Conservation (phyloP, 306 rosid species). For the Clitoria ternatea region DNA sequence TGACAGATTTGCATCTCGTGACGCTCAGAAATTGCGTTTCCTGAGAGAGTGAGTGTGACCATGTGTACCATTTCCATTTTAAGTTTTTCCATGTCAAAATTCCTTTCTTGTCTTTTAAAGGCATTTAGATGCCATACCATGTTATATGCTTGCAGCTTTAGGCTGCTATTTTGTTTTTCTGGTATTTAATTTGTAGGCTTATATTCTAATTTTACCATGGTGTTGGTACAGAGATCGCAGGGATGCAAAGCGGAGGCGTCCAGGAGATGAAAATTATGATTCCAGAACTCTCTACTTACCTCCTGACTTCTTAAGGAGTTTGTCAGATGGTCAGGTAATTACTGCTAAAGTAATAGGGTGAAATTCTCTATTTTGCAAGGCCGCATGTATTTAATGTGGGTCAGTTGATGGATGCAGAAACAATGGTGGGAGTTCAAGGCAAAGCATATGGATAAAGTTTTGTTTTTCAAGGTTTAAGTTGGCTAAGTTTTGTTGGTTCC, state of each 20-base stretch:
- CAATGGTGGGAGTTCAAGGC: constrained; percentile 99
- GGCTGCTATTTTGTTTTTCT: not conserved
- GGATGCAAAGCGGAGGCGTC: constrained; percentile 68
- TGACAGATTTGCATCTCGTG: constrained; percentile 68
- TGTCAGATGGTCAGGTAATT: constrained; percentile 82
- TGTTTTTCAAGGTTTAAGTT: constrained; percentile 75
- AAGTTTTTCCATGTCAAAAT: not conserved
- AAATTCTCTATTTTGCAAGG: not conserved
- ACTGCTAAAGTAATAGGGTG: not conserved
- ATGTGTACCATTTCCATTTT: not conserved
- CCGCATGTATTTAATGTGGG: constrained; percentile 24
- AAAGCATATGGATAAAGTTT: constrained; percentile 88
- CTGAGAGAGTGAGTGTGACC: constrained; percentile 58
- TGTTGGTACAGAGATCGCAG: constrained; percentile 50
- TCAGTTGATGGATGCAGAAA: constrained; percentile 47
- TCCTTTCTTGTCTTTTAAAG: not conserved
- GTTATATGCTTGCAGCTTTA: constrained; percentile 10
- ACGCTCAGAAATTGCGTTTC: constrained; percentile 61
- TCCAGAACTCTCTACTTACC: constrained; percentile 77
- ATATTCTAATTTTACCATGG: constrained; percentile 7
- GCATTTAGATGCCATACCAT: not conserved
- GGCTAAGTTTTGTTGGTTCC: constrained; percentile 20
- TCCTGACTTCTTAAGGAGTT: constrained; percentile 59
- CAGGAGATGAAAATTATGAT: constrained; percentile 75
- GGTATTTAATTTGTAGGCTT: constrained; percentile 1